Percentiles rank a stretch among this genome's conserved stretches.
These are phyloP conservation scores for Macrolepiota dolichaula DNA, from an alignment of 768 basidiomycete genomes.

Conservation along the genomic window DNA sequence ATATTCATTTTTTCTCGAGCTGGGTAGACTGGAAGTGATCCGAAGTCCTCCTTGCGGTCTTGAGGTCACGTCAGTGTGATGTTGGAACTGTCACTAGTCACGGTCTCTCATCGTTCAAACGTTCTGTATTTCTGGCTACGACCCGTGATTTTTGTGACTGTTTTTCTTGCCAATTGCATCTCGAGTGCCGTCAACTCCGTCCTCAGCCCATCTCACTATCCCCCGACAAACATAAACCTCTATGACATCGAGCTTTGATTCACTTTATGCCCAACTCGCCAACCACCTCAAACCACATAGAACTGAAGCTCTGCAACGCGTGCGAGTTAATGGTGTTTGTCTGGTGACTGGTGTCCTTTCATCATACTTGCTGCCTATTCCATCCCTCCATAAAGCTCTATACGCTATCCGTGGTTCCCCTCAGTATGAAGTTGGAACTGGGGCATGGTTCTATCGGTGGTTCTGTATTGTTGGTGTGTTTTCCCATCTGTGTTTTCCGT, in stretches of 20 bases:
- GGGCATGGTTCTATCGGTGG: slow-evolving; percentile 35
- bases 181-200: background rate
- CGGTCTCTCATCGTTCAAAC: no score
- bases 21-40: no score
- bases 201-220: background rate
- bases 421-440: slow-evolving; percentile 25
- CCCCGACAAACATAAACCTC: background rate
- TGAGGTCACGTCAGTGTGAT: no score
- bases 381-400: slow-evolving; percentile 33
- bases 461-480: slow-evolving; percentile 36
- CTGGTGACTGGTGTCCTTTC: slow-evolving; percentile 29
- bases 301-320: slow-evolving; percentile 39
- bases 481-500: background rate
- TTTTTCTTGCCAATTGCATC: background rate
- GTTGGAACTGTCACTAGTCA: no score
- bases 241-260: background rate
- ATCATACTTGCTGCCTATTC: slow-evolving; percentile 38
- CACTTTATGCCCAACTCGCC: slow-evolving; percentile 13
- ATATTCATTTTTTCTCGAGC: no score
- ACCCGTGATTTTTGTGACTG: background rate
- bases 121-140: no score
- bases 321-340: slow-evolving; percentile 36
- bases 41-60: no score
- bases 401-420: slow-evolving; percentile 21
- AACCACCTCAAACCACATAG: slow-evolving; percentile 42